Base-by-base conservation (phyloP, 192 early-diverging fungal genomes). In the Coemansia sp. region DNA sequence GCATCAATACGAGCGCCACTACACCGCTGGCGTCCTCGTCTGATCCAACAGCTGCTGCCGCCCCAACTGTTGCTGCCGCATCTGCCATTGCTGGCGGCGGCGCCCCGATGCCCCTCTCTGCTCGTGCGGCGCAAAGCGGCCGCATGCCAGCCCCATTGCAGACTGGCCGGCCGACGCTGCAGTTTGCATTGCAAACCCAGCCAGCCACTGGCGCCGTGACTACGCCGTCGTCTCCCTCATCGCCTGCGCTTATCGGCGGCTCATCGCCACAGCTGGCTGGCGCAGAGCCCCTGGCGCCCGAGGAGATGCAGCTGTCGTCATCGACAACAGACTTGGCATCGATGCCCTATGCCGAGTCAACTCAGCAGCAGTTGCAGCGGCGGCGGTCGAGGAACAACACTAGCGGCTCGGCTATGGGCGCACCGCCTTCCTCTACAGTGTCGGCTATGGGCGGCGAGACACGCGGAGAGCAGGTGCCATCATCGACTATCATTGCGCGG, bases 381-480 rank as follows among this genome's bases (percentile, higher is more conserved):
- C 68, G 74, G 29, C 64, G 79, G 25, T 60, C 69, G 58, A 42
- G 75, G 11, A 77, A 69, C 55, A 77, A 70, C 64, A 77, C 75
- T 9, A 68, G 69, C 57, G 72, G 68, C 34, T 57, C 68, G 15
- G 62, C 72, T 2, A 63, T 64, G 27, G 55, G 55, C 4, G 29
- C 29, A 8, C 64, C 68, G 50, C 60, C 72, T 7, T 59, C 59
- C 31, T 66, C 29, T 4, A 38, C 51, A 14, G 66, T 45, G 3
- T 58, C 75, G 45, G 69, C 79, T 23, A 68, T 76, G 42, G 72
- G 21, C 10, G 37, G 68, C 3, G 67, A 45, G 1, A 19, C 73
- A 8, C 68, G 59, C 21, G 2, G 39, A 23, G 59, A 66, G 14
- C 68, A 55, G 46, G 21, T 53, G 25, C 9, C 77, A 31, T 58